A percentile compares a stretch with the other conserved stretches of the same genome.
phyloP scores from a whole-genome alignment of 2,329 filamentous ascomycete genomes.

The Pseudocercospora macadamiae region DNA sequence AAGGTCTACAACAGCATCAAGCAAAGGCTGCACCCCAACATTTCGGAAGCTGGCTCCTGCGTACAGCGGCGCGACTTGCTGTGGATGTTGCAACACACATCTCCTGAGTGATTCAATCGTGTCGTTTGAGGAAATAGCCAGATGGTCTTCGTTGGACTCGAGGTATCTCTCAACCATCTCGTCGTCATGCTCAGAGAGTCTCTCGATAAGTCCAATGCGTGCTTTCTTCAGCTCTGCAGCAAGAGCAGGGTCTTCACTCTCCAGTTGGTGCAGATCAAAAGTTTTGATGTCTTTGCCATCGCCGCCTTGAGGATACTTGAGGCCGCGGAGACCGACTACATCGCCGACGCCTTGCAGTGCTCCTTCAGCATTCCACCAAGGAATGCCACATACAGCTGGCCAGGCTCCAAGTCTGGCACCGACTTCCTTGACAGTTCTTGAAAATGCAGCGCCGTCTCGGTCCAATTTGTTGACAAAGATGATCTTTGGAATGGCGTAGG shows the following conservation, averaged over 20 bases:
- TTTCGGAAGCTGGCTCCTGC: constrained; percentile 92
- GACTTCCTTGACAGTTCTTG: constrained; percentile 81
- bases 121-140: constrained; percentile 65
- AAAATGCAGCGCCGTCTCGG: constrained; percentile 79
- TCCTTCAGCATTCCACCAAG: constrained; percentile 80
- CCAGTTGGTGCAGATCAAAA: constrained; percentile 58
- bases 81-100: constrained; percentile 68
- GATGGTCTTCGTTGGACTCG: constrained; percentile 72
- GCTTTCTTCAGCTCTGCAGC: constrained; percentile 73
- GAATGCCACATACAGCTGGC: constrained; percentile 92
- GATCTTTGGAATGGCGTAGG: constrained; percentile 81
- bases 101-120: constrained; percentile 76
- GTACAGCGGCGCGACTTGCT: constrained; percentile 80
- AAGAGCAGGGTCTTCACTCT: constrained; percentile 53
- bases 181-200: constrained; percentile 87
- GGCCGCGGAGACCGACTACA: constrained; percentile 72
- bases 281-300: constrained; percentile 62
- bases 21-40: constrained; percentile 86
- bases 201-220: constrained; percentile 76
- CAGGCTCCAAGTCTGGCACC: constrained; percentile 77
- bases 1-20: constrained; percentile 86
- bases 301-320: constrained; percentile 70
- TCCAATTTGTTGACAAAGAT: constrained; percentile 86
- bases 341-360: constrained; percentile 83
- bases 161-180: constrained; percentile 82